Percentiles rank a stretch among this genome's conserved stretches.
Evolutionary conservation across 495 filamentous ascomycete genomes (phyloP).

Genomic region (Thermochaetoides thermophila): DNA sequence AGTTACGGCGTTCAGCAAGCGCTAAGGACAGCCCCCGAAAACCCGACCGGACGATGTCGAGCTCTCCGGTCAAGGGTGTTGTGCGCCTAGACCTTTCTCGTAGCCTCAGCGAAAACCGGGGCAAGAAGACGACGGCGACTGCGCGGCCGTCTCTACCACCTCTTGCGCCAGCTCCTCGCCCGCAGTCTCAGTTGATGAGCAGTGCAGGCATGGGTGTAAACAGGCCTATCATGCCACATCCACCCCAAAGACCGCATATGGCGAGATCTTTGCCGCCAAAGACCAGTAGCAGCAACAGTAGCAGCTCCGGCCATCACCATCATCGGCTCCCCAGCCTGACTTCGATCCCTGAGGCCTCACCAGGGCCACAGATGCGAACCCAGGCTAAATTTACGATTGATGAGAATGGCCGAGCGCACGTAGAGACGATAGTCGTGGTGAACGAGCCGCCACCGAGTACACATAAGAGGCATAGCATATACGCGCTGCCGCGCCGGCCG

Average conservation of each 20-base stretch:
- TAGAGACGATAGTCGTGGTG: conserved; percentile 48
- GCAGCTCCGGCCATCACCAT: conserved; percentile 15
- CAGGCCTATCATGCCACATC: conserved; percentile 22
- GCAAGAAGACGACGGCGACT: conserved; percentile 22
- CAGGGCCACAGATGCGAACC: conserved; percentile 29
- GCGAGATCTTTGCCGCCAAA: conserved; percentile 38
- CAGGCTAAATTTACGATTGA: conserved; percentile 58
- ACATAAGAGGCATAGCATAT: conserved; percentile 17
- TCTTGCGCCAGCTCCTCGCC: conserved; percentile 22
- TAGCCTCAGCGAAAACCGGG: conserved; percentile 41
- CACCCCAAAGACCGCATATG: conserved; percentile 18
- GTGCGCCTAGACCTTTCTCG: conserved; percentile 42
- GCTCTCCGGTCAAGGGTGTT: conserved; percentile 36
- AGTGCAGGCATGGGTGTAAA: conserved; percentile 11
- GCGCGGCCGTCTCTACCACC: conserved; percentile 20
- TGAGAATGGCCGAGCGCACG: conserved; percentile 52
- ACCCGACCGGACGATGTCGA: conserved; percentile 32
- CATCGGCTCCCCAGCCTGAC: conserved; percentile 31
- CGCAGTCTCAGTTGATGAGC: conserved; percentile 11
- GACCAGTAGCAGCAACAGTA: no score
- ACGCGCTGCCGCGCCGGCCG: conserved; percentile 7
- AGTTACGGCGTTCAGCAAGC: conserved; percentile 29
- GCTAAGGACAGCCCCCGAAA: conserved; percentile 24
- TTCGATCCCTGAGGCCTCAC: conserved; percentile 34
- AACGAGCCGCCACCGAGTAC: conserved; percentile 16